phyloP scores from a whole-genome alignment of 306 rosid genomes.

The Ceratonia siliqua region DNA sequence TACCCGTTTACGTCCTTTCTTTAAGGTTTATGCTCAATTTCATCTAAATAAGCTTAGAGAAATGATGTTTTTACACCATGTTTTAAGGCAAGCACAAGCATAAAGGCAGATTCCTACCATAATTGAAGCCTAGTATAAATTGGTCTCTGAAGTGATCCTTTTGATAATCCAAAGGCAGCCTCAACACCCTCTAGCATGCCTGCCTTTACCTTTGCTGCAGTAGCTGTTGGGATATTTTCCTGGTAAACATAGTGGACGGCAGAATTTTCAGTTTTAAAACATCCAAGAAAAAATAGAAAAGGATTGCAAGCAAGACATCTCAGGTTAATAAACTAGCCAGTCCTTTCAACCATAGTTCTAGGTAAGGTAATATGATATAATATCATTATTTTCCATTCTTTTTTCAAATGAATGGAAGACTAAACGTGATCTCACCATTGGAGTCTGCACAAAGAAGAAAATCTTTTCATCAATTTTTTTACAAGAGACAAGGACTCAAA shows the following conservation, averaged over 20 bases:
- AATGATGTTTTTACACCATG: too few species aligned
- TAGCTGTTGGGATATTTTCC: constrained; percentile 85
- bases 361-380: not conserved
- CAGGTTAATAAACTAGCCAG: constrained; percentile 5
- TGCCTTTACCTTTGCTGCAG: constrained; percentile 66
- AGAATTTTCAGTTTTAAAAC: constrained; percentile 18
- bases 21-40: too few species aligned
- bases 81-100: too few species aligned
- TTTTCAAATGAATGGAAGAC: not conserved
- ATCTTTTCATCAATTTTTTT: not conserved
- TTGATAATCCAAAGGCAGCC: constrained; percentile 70
- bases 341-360: constrained; percentile 12
- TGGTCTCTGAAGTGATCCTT: constrained; percentile 75
- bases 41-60: too few species aligned
- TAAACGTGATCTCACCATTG: constrained; percentile 23
- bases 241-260: constrained; percentile 30
- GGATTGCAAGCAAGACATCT: constrained; percentile 8
- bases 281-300: not conserved
- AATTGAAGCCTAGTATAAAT: constrained; percentile 68
- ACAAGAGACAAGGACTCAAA: not conserved
- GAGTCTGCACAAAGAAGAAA: not conserved
- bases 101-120: constrained; percentile 73
- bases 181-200: constrained; percentile 87
- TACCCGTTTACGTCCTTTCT: too few species aligned
- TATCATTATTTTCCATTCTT: constrained; percentile 1